phyloP scores from a whole-genome alignment of 2,329 filamentous ascomycete species.

The Calonectria multiphialidica region DNA sequence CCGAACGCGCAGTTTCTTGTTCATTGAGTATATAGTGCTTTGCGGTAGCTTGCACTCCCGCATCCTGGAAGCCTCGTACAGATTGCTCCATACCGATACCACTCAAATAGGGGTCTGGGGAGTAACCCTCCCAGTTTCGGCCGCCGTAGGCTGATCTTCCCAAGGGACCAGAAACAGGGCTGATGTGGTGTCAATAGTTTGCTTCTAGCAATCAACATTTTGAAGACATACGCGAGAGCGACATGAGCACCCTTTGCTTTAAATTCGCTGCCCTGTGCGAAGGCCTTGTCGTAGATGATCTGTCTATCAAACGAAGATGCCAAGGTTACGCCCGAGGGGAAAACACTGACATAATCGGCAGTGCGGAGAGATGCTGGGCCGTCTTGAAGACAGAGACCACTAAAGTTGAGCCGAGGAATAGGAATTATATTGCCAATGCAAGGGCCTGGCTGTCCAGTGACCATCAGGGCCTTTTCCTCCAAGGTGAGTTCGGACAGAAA shows the following conservation, averaged over 20 bases:
- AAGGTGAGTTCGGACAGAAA: constrained; percentile 45
- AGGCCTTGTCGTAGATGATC: constrained; percentile 68
- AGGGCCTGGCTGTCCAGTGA: constrained; percentile 48
- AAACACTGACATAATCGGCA: constrained; percentile 59
- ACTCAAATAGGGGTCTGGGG: constrained; percentile 76
- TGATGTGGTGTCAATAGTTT: no score
- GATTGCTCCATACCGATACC: constrained; percentile 61
- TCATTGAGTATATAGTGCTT: constrained; percentile 55
- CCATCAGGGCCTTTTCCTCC: constrained; percentile 48
- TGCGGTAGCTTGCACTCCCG: constrained; percentile 52
- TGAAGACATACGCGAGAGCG: no score
- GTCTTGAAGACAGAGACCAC: constrained; percentile 56
- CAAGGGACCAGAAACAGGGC: constrained; percentile 56
- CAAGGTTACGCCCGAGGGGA: constrained; percentile 72
- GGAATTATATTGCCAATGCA: constrained; percentile 51
- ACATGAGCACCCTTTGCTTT: constrained; percentile 80
- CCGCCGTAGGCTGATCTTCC: constrained; percentile 61
- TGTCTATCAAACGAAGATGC: constrained; percentile 74
- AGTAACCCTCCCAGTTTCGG: constrained; percentile 74
- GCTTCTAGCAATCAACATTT: no score
- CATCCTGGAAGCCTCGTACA: constrained; percentile 49
- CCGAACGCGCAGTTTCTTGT: constrained; percentile 49
- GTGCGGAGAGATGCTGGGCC: constrained; percentile 45
- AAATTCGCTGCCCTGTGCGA: constrained; percentile 72
- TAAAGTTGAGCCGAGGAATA: constrained; percentile 55